Evolutionary conservation across 805 yeast genomes (phyloP), one percentile per base, ranked within the genome.

Genomic region (Candida maltosa): DNA sequence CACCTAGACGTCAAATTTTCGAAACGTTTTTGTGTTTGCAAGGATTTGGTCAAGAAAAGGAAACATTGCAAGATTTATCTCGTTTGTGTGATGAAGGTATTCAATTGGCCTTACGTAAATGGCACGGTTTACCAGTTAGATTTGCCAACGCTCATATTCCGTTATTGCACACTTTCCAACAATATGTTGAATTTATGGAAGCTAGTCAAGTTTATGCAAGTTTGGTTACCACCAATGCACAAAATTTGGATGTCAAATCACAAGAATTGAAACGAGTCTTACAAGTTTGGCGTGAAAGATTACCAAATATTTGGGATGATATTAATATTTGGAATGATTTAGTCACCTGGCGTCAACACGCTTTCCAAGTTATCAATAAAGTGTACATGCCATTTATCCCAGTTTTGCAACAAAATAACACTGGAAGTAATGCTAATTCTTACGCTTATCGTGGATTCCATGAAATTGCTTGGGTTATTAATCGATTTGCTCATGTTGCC

Each of bases 331-430:
- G 99, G 99, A 89, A 94, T 47, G 99, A 93, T 54, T 65, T 93
- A 41, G 95, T 93, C 4, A 89, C 97, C 0, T 93, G 99, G 99
- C 75, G 99, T 47, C 97, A 93, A 60, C 97, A 93, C 64, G 97
- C 96, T 0, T 93, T 94, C 71, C 89, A 87, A 45, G 96, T 91
- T 17, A 89, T 93, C 48, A 93, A 93, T 68, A 85, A 85, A 56
- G 95, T 87, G 2, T 93, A 93, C 58, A 75, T 89, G 73, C 97
- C 97, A 6, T 73, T 94, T 51, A 83, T 89, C 41, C 95, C 96
- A 1, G 78, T 87, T 2, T 55, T 87, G 23, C 96, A 87, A 49
- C 87, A 83, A 42, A 60, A 70, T 16, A 68, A 65, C 37, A 76
- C 80, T 29, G 80, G 81, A 12, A 79, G 80, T 31, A 81, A 79